Base-by-base conservation (phyloP, 306 rosid species). In the Dryas drummondii region DNA sequence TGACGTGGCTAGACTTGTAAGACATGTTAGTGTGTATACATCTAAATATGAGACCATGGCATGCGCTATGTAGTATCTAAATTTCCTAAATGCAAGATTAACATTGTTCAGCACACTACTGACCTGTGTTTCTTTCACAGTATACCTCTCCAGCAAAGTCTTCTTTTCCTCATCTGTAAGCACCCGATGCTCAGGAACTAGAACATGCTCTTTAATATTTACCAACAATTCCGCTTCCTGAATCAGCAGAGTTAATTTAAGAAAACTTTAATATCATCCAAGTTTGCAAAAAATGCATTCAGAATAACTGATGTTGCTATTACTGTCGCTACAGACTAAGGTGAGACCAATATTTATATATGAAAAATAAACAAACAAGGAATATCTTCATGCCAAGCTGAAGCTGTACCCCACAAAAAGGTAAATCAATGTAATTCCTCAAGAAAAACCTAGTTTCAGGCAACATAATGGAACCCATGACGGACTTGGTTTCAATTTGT, bases 121-220 rank as follows among this genome's bases (percentile, higher is more conserved):
- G 17, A 89, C 98, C 96, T 94, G 96, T 37, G 89, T 87, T 76
- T 91, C 98, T 72, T 91, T 91, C 13, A 90, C 94, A 0, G 96
- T 94, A 52, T 94, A 94, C 73, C 87, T 87, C 87, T 94, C 91
- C 51, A 94, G 83, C 82, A 94, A 76, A 14, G 98, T 89, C 82
- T 88, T 94, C 84, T 94, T 91, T 78, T 91, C 96, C 40, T 76
- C 67, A 1, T 64, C 87, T 15, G 86, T 72, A 56, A 94, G 93
- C 12, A 90, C 71, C 79, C 80, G 90, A 81, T 94, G 98, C 83
- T 86, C 84, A 1, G 97, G 98, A 47, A 91, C 92, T 71, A 87
- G 91, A 50, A 74, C 91, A 37, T 91, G 96, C 40, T 79, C 87
- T 67, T 84, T 91, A 5, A 94, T 80, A 81, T 94, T 94, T 16